phyloP scores from a whole-genome alignment of 148 eudicot species.

The Spergularia marina region DNA sequence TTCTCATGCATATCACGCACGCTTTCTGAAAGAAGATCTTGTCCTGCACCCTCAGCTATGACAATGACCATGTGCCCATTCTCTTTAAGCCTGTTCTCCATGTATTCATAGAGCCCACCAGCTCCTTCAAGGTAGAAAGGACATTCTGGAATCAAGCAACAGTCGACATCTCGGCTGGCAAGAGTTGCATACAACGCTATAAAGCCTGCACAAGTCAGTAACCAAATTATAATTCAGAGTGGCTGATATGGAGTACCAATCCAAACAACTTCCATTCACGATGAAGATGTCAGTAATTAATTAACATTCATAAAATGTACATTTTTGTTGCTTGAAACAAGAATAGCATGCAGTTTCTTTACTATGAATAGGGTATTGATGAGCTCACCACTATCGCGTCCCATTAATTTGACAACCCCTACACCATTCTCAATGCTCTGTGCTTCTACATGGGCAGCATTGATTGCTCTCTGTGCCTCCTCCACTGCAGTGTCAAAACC shows the following conservation, averaged over 20 bases:
- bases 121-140: slow-evolving; percentile 47
- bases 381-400: slow-evolving; percentile 38
- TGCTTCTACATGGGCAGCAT: slow-evolving; percentile 54
- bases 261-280: neutral
- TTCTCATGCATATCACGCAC: slow-evolving; percentile 22
- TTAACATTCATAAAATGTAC: too few species aligned
- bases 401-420: slow-evolving; percentile 52
- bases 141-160: slow-evolving; percentile 49
- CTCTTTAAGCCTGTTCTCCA: slow-evolving; percentile 43
- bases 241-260: neutral
- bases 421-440: slow-evolving; percentile 44
- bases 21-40: slow-evolving; percentile 38
- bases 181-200: slow-evolving; percentile 45
- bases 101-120: slow-evolving; percentile 43
- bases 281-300: too few species aligned
- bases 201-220: slow-evolving; percentile 32
- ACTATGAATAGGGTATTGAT: neutral
- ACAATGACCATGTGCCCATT: slow-evolving; percentile 47
- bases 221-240: neutral
- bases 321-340: neutral
- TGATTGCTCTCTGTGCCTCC: slow-evolving; percentile 53
- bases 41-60: slow-evolving; percentile 49
- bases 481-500: slow-evolving; percentile 56
- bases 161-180: slow-evolving; percentile 46
- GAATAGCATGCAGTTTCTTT: neutral